These are phyloP conservation scores for Phytophthora chlamydospora DNA, from an alignment of 352 stramenopile genomes.

Conservation along the genomic window DNA sequence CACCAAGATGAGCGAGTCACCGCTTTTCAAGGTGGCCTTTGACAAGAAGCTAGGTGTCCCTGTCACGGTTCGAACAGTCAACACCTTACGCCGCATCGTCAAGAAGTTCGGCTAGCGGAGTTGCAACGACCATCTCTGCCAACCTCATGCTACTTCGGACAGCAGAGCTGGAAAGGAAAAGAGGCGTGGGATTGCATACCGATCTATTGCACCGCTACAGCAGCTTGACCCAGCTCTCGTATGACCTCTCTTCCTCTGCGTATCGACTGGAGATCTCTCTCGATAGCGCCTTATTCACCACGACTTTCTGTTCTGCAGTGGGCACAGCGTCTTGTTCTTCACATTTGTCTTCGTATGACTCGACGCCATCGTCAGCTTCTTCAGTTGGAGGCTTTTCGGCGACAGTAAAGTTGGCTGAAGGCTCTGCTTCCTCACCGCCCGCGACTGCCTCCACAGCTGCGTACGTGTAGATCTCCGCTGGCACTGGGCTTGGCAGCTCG, in stretches of 20 bases:
- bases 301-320: conserved; percentile 1
- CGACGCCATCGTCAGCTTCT: neutral
- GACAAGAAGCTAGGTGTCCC: conserved; percentile 37
- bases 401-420: neutral
- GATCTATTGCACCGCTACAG: conserved; percentile 21
- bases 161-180: neutral
- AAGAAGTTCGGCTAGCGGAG: conserved; percentile 31
- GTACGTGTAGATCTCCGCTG: conserved; percentile 55
- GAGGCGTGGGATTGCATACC: no score
- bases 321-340: neutral
- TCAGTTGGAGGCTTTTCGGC: conserved; percentile 1
- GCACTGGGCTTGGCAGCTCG: conserved; percentile 51
- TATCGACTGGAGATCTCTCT: conserved; percentile 17
- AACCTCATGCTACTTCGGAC: neutral
- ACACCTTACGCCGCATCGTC: conserved; percentile 40
- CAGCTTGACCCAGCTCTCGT: conserved; percentile 38
- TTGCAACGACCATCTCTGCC: neutral
- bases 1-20: conserved; percentile 45
- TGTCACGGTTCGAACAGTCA: conserved; percentile 36
- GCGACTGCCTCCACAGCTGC: conserved; percentile 15
- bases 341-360: neutral
- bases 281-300: conserved; percentile 1
- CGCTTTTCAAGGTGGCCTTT: conserved; percentile 43
- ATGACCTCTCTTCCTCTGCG: conserved; percentile 29
- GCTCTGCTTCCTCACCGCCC: neutral